Conservation (phyloP, 108 stramenopile genomes). For the Craspedostauros australis region DNA sequence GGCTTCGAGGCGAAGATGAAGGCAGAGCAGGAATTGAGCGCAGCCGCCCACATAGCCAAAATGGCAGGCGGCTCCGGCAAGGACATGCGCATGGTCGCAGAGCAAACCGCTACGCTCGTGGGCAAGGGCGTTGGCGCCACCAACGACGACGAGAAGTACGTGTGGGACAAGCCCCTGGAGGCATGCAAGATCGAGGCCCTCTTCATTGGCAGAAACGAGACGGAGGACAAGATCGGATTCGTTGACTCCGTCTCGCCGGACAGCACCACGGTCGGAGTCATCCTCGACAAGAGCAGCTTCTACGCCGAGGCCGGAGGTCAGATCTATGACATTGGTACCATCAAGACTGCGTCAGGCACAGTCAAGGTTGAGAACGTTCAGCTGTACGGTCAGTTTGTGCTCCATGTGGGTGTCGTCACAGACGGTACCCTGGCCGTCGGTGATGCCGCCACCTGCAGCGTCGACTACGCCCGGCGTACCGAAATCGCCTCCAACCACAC, state of each 20-base stretch:
- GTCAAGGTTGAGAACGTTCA: conserved; percentile 81
- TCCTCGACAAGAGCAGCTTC: conserved; percentile 90
- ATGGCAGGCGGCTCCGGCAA: conserved; percentile 86
- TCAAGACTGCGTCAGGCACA: conserved; percentile 45
- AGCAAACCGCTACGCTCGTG: conserved; percentile 91
- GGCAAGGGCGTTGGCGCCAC: conserved; percentile 67
- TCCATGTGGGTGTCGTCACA: conserved; percentile 82
- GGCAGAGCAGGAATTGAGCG: conserved; percentile 77
- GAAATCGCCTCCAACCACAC: conserved; percentile 98
- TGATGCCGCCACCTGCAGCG: conserved; percentile 72
- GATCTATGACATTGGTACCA: conserved; percentile 84
- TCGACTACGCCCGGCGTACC: conserved; percentile 94
- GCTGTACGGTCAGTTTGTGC: conserved; percentile 85
- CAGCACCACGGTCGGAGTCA: conserved; percentile 79
- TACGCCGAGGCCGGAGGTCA: conserved; percentile 98
- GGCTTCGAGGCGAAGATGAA: conserved; percentile 90
- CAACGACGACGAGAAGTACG: conserved; percentile 84
- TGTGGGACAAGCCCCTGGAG: conserved; percentile 72
- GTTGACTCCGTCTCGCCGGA: conserved; percentile 64
- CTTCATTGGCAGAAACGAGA: conserved; percentile 87
- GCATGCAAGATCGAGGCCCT: conserved; percentile 81
- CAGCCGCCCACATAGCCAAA: conserved; percentile 65
- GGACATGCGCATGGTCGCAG: conserved; percentile 94
- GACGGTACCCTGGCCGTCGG: conserved; percentile 73
- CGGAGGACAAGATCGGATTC: conserved; percentile 85